Evolutionary conservation across 306 rosid genomes (phyloP).

Genomic region (Cajanus cajan): DNA sequence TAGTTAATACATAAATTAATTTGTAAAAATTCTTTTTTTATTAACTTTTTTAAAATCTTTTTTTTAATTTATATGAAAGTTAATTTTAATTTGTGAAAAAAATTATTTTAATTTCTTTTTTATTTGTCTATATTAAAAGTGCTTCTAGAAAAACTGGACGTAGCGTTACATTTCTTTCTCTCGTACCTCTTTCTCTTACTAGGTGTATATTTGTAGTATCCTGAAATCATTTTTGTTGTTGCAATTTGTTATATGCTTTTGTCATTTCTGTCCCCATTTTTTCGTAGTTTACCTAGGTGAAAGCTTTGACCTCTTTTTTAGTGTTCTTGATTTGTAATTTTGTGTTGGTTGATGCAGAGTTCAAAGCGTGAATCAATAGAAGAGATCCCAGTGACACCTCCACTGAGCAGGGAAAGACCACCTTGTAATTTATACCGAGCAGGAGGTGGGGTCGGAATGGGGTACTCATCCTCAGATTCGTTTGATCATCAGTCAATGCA

Average conservation of each 20-base stretch:
- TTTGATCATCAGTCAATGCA: constrained; percentile 50
- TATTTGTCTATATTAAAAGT: no score
- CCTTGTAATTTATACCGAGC: constrained; percentile 56
- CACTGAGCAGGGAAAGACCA: constrained; percentile 41
- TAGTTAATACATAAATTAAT: no score
- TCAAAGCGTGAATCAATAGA: constrained; percentile 60
- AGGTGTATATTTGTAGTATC: no score
- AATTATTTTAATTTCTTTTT: no score
- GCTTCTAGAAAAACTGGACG: no score
- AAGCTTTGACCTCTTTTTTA: neutral
- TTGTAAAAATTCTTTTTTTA: no score
- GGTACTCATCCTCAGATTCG: constrained; percentile 67
- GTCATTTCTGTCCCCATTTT: neutral
- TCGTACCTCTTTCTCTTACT: no score
- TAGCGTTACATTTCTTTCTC: no score
- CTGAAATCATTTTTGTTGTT: no score
- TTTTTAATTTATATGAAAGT: no score
- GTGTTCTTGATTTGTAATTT: neutral
- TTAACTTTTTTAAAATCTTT: no score
- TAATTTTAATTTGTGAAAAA: no score
- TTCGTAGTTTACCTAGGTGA: neutral
- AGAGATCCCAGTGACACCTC: constrained; percentile 58
- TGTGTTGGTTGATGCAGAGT: constrained; percentile 35
- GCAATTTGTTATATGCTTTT: neutral
- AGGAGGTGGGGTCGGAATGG: constrained; percentile 53